Base-by-base conservation (phyloP, 768 basidiomycete genomes). In the Suillus lakei region DNA sequence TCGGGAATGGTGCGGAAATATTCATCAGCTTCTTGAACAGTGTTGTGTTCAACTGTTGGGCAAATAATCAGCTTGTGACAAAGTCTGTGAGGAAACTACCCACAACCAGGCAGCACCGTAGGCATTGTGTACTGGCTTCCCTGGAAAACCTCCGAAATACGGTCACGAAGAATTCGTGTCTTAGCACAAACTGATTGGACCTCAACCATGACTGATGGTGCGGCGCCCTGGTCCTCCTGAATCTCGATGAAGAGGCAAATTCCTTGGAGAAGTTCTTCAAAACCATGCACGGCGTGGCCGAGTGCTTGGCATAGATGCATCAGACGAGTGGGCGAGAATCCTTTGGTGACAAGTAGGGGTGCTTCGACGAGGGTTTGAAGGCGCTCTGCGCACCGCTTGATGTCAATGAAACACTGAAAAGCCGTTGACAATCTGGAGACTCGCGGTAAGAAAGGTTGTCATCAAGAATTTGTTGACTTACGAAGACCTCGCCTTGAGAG, bases 401-500 rank as follows among this genome's bases (percentile, higher is more conserved):
- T 60, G 23, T 60, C 9, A 32, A 28, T 21, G 43, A 70, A 72
- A 21, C 38, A 59, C 23, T 67, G 68, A 53, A 77, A 69, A 34
- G 62, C 61, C 53, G 50, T 67, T 50, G 69, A 68, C 28, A 79
- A 44, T 61, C 71, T 67, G 46, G 15, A 56, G 36, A 71, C 80
- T 72, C 65, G 36, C n/a, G 26, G 28, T 26, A 23, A 53, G 48
- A 54, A 30, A 68, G 4, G 34, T 39, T 28, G 30, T 38, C 21
- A 53, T n/a, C 5, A 62, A 23, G 9, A 69, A 43, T 41, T 5
- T 64, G n/a, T 28, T 32, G 26, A 80, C 89, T 77, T 75, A 96
- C 96, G 84, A 76, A 38, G 85, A 76, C 73, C 94, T 82, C 34
- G 86, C 75, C 43, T 84, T 83, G 18, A 96, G 69, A 2, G 91